Conservation (phyloP, 129 eudicot species). For the Lactuca saligna region DNA sequence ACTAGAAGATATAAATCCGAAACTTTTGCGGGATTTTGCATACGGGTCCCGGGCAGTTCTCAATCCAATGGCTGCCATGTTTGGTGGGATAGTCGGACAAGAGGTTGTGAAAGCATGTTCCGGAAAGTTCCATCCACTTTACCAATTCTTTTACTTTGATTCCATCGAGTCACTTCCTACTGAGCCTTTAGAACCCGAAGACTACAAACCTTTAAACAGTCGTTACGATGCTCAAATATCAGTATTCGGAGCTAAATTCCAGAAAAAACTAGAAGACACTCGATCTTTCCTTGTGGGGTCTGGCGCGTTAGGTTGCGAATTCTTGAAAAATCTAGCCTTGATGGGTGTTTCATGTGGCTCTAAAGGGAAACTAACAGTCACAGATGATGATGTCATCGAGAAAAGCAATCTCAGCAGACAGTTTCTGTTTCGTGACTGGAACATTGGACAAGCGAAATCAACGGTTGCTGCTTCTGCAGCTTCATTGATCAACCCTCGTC, state of each 20-base stretch:
- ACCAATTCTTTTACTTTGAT: conserved; percentile 87
- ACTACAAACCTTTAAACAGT: conserved; percentile 57
- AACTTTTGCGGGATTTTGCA: conserved; percentile 70
- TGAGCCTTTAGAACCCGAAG: conserved; percentile 51
- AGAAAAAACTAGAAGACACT: conserved; percentile 77
- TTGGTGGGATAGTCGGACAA: conserved; percentile 96
- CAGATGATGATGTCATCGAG: conserved; percentile 94
- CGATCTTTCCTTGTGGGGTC: conserved; percentile 74
- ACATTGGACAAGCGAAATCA: conserved; percentile 94
- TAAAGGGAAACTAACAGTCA: conserved; percentile 71
- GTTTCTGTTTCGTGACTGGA: conserved; percentile 92
- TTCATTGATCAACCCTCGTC: conserved; percentile 53
- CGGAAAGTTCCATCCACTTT: conserved; percentile 93
- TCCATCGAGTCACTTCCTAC: conserved; percentile 82
- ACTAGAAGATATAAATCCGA: conserved; percentile 68
- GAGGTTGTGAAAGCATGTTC: conserved; percentile 96
- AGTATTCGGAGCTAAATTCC: conserved; percentile 79
- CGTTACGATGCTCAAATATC: conserved; percentile 94
- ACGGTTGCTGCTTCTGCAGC: conserved; percentile 95
- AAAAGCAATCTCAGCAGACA: conserved; percentile 95
- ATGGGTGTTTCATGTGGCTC: conserved; percentile 90
- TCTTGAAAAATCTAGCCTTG: conserved; percentile 77
- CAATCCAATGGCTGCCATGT: conserved; percentile 98
- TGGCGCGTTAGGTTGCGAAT: conserved; percentile 93
- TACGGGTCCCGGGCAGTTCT: conserved; percentile 86